Evolutionary conservation across 1,139 yeast species (phyloP), one percentile per base, ranked within the genome.

Genomic region (Debaryomycetaceae sp.): DNA sequence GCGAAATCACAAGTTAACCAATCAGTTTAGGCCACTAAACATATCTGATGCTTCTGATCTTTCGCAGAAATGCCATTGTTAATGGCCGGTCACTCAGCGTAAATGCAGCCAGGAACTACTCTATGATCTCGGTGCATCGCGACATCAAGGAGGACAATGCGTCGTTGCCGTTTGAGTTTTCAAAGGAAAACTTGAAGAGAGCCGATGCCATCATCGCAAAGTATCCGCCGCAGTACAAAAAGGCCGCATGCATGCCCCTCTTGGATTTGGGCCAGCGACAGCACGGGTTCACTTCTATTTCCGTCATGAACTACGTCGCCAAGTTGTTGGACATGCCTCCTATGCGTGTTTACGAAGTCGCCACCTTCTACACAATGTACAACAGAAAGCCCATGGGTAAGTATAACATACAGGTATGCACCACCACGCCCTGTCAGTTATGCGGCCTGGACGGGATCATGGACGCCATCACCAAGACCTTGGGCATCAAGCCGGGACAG

Each of bases 221-320:
- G 57, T 82, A 82, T 53, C 95, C 95, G 16, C 67, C 82, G 25
- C 90, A 82, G 53, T 83, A 83, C 58, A 82, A 82, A 53, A 83
- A 83, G 57, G 85, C 81, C 16, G 94, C 95, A 4, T 76, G 77
- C 37, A 81, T 83, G 93, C 94, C 94, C 13, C 65, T 83, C 36
- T 68, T 83, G 41, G 93, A 82, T 49, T 63, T 83, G 44, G 95
- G 93, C 26, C 95, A 83, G 58, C 81, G 93, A 49, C 95, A 83
- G 58, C 65, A 68, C 35, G 95, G 95, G 1, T 83, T 78, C 63
- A 80, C 93, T 28, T 80, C 94, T 28, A 81, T 85, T 41, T 69
- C 87, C 16, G 95, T 86, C 37, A 82, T 90, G 90, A 85, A 87
- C 61, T 86, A 87, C 51, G 94, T 83, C 26, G 95, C 94, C 36